Evolutionary conservation across 2,329 filamentous ascomycete species (phyloP), one percentile per base, ranked within the genome.

Genomic region (Clonostachys byssicola): DNA sequence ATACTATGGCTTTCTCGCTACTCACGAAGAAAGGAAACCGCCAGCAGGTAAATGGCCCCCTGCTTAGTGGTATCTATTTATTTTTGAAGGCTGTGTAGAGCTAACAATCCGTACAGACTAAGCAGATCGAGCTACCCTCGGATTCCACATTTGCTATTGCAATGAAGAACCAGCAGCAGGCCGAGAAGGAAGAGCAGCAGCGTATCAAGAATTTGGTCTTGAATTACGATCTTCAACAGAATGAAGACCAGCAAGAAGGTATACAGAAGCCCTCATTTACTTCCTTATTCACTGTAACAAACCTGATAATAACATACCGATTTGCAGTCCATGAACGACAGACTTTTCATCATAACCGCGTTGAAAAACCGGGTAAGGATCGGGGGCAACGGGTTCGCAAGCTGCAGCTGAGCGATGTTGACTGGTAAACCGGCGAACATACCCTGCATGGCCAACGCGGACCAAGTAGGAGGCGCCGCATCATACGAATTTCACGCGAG

Each of bases 161-260:
- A 40, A 94, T 99, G 91, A 94, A 90, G 64, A 91, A 82, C 51
- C 92, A 97, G 70, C 92, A 96, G 63, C 88, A 95, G 68, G 92
- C 91, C 4, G 92, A 97, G 64, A 86, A 88, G 46, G 94, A 96
- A 62, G 95, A 99, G 66, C 92, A 99, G 66, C 91, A 96, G 66
- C 88, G 94, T 52, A 99, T 99, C 81, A 99, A 99, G 74, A 96
- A 90, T 60, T 77, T 99, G 42, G 94, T 99, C 46, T 75, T 99
- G 56, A 97, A 96, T 67, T 95, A 96, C 62, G 94, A 99, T 69
- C 82, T 96, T 62, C 85, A 89, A 45, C 91, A 95, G 60, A 85
- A 75, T 56, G 89, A 95, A 61, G 85, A 91, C 54, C 71, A 77
- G 60, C 88, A 94, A 73, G 86, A 90, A 95, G 79, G 82, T 73